Evolutionary conservation across 2,329 filamentous ascomycete genomes (phyloP), one percentile per base, ranked within the genome.

Genomic region (Chrysoporthe austroafricana): DNA sequence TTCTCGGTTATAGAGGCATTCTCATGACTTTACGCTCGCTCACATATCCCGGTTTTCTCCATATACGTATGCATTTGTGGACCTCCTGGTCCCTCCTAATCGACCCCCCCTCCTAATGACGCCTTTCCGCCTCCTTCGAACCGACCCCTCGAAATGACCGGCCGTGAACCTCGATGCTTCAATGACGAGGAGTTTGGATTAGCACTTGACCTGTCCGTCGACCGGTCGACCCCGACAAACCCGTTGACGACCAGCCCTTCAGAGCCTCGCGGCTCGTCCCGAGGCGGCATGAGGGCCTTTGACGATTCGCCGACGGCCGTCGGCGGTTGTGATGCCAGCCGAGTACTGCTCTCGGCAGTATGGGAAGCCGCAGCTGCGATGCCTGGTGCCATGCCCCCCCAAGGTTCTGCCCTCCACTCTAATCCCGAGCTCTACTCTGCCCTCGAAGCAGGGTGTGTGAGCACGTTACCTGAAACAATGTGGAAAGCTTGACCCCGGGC

Each of bases 1-100:
- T 65, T 70, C 54, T 66, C 62, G 66, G 63, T 66, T 70, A 70
- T 70, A 70, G 63, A 70, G 68, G 66, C 66, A 65, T 60, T 63
- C 68, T 70, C 68, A 70, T 70, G 68, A 70, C 68, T 68, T 68
- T 70, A 68, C 68, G 68, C 66, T 70, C 68, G 63, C 66, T 70
- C 65, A 67, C 50, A 66, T 61, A 70, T 66, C 61, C 66, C 68
- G 68, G 66, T 56, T 68, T 68, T 61, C 59, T 66, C 66, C 64
- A 68, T 66, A 68, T 70, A 70, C 62, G 57, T 64, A 64, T 57
- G 68, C 68, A 67, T 69, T 69, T 69, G 68, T 39, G 60, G 68
- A 67, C 68, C 65, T 64, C 57, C 43, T 50, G 68, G 68, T 69
- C 68, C 62, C 68, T 69, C 64, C 62, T 69, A 69, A 69, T 69